Evolutionary conservation across 352 stramenopile genomes (phyloP), one percentile per base, ranked within the genome.

Genomic region (Globisporangium viniferum): DNA sequence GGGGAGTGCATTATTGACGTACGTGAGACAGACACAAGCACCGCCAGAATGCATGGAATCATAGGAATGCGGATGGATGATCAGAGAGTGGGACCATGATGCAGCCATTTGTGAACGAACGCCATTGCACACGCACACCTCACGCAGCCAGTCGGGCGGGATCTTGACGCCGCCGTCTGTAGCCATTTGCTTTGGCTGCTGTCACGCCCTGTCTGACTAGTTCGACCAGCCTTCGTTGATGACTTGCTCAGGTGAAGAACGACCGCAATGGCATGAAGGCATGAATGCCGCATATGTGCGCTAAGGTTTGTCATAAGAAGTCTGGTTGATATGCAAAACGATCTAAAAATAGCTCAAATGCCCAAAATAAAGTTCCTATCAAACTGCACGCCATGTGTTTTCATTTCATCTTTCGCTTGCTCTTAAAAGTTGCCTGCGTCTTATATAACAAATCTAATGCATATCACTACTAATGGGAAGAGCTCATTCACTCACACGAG

Each of bases 71-170:
- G 46, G 41, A 59, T 58, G 55, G 4, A 14, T 9, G 31, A 46
- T 29, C n/a, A 29, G 31, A 29, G 31, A 60, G 18, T 36, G 29
- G 31, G 54, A 59, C 18, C 14, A 20, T 59, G 18, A 7, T 14
- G 55, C 33, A 46, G n/a, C 56, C 31, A 60, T 15, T 15, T 60
- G 20, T 3, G 18, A 2, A 31, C 20, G 55, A 24, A n/a, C 4
- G 18, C 14, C 5, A 7, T 9, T 7, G 18, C 4, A 56, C 56
- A 41, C 9, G 58, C 74, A 49, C 51, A 86, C 78, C 54, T 67
- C 66, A 55, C 68, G 78, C 12, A 88, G 70, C 82, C 82, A 91
- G 33, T 91, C 76, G 22, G 78, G 73, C 10, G 81, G 82, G 53
- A 89, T 81, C 73, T 77, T 80, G 58, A 85, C 60, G 49, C 73